These are phyloP conservation scores for Fusarium dimerum DNA, from an alignment of 2,329 filamentous ascomycete species.

Conservation along the genomic window DNA sequence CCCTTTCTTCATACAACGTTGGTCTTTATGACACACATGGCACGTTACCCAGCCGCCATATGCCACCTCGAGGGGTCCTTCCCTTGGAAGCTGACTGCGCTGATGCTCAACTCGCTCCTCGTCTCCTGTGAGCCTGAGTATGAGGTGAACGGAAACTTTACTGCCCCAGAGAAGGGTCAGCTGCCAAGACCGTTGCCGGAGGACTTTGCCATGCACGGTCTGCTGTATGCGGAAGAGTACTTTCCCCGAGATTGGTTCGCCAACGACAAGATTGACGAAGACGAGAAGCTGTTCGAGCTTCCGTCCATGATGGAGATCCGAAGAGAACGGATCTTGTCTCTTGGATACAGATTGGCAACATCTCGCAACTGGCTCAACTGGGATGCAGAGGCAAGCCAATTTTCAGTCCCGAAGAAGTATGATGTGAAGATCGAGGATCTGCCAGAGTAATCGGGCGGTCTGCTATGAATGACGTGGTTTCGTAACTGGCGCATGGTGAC, in stretches of 20 bases:
- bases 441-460: neutral
- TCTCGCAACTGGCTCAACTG: constrained; percentile 48
- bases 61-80: constrained; percentile 43
- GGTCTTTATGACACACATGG: constrained; percentile 56
- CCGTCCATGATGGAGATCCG: constrained; percentile 59
- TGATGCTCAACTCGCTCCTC: constrained; percentile 40
- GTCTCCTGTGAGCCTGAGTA: constrained; percentile 28
- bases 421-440: constrained; percentile 26
- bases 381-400: constrained; percentile 38
- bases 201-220: constrained; percentile 66
- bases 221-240: constrained; percentile 61
- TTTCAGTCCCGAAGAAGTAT: constrained; percentile 40
- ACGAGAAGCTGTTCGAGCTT: constrained; percentile 65
- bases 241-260: constrained; percentile 61
- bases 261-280: constrained; percentile 61
- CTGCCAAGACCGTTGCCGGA: constrained; percentile 63
- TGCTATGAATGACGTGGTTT: too few relatives aligned
- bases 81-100: constrained; percentile 52
- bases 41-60: constrained; percentile 43
- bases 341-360: constrained; percentile 51
- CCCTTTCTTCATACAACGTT: constrained; percentile 64
- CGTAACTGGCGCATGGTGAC: too few relatives aligned
- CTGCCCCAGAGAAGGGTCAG: constrained; percentile 43
- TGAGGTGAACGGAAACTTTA: constrained; percentile 49
- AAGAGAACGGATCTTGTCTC: constrained; percentile 59